These are phyloP conservation scores for Phyllosticta citribraziliensis DNA, from an alignment of 2,329 filamentous ascomycete species.

Conservation along the genomic window DNA sequence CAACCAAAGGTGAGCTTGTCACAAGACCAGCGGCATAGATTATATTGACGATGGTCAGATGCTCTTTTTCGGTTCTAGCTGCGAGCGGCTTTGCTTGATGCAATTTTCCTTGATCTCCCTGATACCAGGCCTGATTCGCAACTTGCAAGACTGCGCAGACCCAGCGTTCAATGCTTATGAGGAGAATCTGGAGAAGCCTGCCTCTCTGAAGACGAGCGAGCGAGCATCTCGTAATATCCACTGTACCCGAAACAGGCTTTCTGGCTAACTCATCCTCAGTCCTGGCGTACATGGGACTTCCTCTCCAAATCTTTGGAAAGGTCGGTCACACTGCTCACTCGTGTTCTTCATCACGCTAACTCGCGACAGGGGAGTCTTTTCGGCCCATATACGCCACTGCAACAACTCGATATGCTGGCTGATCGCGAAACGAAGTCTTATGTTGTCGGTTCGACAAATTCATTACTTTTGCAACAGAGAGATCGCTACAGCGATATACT, in stretches of 20 bases:
- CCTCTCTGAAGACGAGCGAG: conserved; percentile 84
- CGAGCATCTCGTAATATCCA: conserved; percentile 57
- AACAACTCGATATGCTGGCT: conserved; percentile 88
- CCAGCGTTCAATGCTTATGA: conserved; percentile 84
- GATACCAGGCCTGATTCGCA: conserved; percentile 83
- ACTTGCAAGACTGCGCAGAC: conserved; percentile 89
- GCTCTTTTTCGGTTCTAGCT: conserved; percentile 75
- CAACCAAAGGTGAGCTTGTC: conserved; percentile 69
- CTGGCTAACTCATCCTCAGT: conserved; percentile 38
- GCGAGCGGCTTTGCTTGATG: conserved; percentile 6
- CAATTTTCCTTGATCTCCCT: conserved; percentile 90
- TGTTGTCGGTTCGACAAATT: conserved; percentile 94
- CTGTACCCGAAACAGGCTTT: neutral
- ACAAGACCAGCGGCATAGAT: neutral
- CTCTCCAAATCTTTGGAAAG: conserved; percentile 90
- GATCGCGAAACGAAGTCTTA: conserved; percentile 95
- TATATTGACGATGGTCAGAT: conserved; percentile 49
- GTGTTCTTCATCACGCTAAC: neutral
- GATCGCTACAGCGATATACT: conserved; percentile 94
- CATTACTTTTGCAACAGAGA: conserved; percentile 82
- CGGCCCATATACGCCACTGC: conserved; percentile 90
- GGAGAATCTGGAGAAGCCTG: conserved; percentile 62
- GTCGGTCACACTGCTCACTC: conserved; percentile 30
- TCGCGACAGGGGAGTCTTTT: conserved; percentile 69
- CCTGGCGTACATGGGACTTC: conserved; percentile 87